A percentile compares a stretch with the other conserved stretches of the same genome.
phyloP scores from a whole-genome alignment of 345 rosid species.

The Salix purpurea region DNA sequence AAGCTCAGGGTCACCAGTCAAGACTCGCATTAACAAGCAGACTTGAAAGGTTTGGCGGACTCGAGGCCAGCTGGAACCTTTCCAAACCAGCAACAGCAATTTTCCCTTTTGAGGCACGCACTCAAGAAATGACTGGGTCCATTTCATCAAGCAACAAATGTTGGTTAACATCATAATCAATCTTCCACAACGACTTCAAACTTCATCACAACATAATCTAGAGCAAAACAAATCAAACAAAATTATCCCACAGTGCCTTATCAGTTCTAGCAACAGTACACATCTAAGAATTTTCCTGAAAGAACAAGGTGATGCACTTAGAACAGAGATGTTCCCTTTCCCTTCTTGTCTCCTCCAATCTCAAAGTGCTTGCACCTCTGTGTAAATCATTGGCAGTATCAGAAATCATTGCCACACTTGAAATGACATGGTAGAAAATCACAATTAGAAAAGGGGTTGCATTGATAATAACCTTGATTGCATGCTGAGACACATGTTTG shows the following conservation, averaged over 20 bases:
- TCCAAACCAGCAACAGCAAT: not conserved
- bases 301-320: not conserved
- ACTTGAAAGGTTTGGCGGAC: no score
- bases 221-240: not conserved
- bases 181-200: not conserved
- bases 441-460: no score
- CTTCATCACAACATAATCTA: not conserved
- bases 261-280: not conserved
- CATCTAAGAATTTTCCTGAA: not conserved
- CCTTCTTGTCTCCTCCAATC: slow-evolving; percentile 22
- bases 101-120: not conserved
- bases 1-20: not conserved
- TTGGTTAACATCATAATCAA: not conserved
- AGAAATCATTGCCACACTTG: not conserved
- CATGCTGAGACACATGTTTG: slow-evolving; percentile 18
- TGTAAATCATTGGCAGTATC: not conserved
- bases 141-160: not conserved
- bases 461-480: slow-evolving; percentile 12
- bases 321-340: slow-evolving; percentile 15
- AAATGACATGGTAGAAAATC: not conserved
- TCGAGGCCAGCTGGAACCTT: no score
- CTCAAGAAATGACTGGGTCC: not conserved
- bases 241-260: not conserved
- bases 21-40: not conserved
- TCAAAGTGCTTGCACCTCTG: slow-evolving; percentile 20